These are phyloP conservation scores for Erigeron philadelphicus DNA, from an alignment of 140 eudicot genomes.

Conservation along the genomic window DNA sequence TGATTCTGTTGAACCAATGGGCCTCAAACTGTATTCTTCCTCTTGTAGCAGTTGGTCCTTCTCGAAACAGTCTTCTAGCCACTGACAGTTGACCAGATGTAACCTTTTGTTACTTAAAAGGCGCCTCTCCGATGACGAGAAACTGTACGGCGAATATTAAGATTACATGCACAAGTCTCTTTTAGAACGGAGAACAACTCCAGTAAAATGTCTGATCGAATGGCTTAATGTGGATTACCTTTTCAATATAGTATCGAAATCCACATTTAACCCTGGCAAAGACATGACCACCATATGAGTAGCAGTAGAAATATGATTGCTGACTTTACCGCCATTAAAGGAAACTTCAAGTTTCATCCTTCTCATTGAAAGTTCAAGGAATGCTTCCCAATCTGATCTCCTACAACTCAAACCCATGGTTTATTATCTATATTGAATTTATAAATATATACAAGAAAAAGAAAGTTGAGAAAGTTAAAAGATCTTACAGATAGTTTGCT, in stretches of 20 bases:
- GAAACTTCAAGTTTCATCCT: conserved; percentile 79
- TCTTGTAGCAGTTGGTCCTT: conserved; percentile 52
- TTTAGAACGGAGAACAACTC: background rate
- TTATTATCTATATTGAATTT: conserved; percentile 5
- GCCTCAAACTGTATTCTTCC: conserved; percentile 53
- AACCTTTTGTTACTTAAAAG: conserved; percentile 36
- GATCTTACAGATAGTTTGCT: conserved; percentile 40
- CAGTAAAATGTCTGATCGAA: background rate
- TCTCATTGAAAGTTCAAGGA: conserved; percentile 56
- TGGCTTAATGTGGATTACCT: conserved; percentile 37
- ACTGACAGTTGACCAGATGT: conserved; percentile 60
- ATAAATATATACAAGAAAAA: background rate
- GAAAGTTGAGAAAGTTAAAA: background rate
- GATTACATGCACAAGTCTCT: background rate
- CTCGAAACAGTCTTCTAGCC: conserved; percentile 74
- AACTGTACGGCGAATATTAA: conserved; percentile 41
- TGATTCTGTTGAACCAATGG: conserved; percentile 36
- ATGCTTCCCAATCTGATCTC: conserved; percentile 45
- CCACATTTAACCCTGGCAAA: conserved; percentile 36
- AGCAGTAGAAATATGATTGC: conserved; percentile 43
- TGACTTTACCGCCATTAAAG: conserved; percentile 65
- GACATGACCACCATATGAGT: conserved; percentile 69
- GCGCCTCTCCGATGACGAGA: conserved; percentile 51
- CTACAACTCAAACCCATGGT: conserved; percentile 30
- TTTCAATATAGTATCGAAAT: conserved; percentile 36